Evolutionary conservation across 2,329 filamentous ascomycete species (phyloP).

Genomic region (Akanthomyces uredinophilus): DNA sequence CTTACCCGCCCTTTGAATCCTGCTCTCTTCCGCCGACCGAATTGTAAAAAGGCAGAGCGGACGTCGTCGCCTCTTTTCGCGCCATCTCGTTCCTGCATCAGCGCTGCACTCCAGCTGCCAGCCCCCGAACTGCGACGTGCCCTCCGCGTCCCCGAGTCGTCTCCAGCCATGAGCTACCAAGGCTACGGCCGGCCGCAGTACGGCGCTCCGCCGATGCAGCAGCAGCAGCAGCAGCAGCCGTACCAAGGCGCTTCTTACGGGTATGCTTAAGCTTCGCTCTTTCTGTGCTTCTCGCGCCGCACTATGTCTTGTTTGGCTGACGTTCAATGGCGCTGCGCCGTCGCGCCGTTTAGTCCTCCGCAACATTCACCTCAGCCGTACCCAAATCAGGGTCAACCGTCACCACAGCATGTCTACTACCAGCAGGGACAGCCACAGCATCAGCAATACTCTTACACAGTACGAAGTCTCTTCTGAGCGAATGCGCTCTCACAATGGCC

Average conservation of each 20-base stretch:
- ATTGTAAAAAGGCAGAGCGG: neutral
- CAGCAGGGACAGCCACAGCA: constrained; percentile 44
- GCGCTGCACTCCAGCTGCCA: neutral
- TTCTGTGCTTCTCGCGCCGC: neutral
- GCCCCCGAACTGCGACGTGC: neutral
- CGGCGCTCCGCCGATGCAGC: constrained; percentile 8
- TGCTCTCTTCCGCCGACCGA: neutral
- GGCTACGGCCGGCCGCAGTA: constrained; percentile 12
- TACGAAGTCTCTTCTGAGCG: constrained; percentile 19
- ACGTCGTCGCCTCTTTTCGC: neutral
- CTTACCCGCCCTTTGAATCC: neutral
- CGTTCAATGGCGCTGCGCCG: neutral
- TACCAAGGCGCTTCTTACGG: constrained; percentile 5
- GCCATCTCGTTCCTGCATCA: neutral
- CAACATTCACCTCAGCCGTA: constrained; percentile 26
- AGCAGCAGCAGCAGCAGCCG: constrained; percentile 3
- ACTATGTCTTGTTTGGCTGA: neutral
- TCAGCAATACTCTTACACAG: constrained; percentile 40
- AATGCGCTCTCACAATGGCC: neutral
- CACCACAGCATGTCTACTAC: constrained; percentile 39
- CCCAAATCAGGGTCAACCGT: constrained; percentile 35
- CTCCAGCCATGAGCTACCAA: constrained; percentile 7
- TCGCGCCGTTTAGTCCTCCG: constrained; percentile 1
- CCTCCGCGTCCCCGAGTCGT: neutral
- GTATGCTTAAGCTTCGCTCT: neutral